Percentiles rank a stretch among this genome's conserved stretches.
Evolutionary conservation across 805 yeast species (phyloP).

Genomic region (Candida golubevii): DNA sequence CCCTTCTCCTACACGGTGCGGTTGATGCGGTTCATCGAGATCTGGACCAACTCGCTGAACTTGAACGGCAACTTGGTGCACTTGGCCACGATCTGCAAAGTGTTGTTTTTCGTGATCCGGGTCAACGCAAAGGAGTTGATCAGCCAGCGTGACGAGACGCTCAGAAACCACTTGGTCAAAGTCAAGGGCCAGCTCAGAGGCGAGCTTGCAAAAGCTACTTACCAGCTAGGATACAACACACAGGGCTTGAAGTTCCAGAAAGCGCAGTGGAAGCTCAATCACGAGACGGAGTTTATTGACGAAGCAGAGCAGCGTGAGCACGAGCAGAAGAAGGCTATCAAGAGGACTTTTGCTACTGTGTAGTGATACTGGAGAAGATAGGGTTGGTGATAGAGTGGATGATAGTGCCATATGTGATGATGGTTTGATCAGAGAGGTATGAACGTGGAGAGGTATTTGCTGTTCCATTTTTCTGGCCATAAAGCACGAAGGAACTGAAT

Average conservation of each 20-base stretch:
- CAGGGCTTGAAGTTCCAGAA: constrained; percentile 75
- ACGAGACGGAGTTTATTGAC: constrained; percentile 69
- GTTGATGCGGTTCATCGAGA: constrained; percentile 66
- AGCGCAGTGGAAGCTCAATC: constrained; percentile 74
- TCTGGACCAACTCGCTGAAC: constrained; percentile 56
- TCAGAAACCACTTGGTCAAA: constrained; percentile 59
- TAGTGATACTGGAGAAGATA: constrained; percentile 1
- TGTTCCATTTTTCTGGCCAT: too few species aligned
- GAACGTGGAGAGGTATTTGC: too few species aligned
- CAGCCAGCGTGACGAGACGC: constrained; percentile 55
- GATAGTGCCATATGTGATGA: too few species aligned
- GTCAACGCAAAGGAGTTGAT: constrained; percentile 77
- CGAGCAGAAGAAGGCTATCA: constrained; percentile 55
- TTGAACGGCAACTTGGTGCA: constrained; percentile 43
- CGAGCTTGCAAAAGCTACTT: constrained; percentile 47
- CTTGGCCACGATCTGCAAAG: constrained; percentile 64
- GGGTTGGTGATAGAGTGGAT: too few species aligned
- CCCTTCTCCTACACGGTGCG: constrained; percentile 81
- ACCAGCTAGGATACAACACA: constrained; percentile 75
- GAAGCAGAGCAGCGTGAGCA: constrained; percentile 52
- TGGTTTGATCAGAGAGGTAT: too few species aligned
- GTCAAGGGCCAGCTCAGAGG: constrained; percentile 61
- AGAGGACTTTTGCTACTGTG: constrained; percentile 68
- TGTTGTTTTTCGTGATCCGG: constrained; percentile 69
- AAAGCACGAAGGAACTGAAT: too few species aligned